Percentiles rank a stretch among this genome's conserved stretches.
phyloP scores from a whole-genome alignment of 2,329 filamentous ascomycete genomes.

The Myriosclerotinia scirpicola region DNA sequence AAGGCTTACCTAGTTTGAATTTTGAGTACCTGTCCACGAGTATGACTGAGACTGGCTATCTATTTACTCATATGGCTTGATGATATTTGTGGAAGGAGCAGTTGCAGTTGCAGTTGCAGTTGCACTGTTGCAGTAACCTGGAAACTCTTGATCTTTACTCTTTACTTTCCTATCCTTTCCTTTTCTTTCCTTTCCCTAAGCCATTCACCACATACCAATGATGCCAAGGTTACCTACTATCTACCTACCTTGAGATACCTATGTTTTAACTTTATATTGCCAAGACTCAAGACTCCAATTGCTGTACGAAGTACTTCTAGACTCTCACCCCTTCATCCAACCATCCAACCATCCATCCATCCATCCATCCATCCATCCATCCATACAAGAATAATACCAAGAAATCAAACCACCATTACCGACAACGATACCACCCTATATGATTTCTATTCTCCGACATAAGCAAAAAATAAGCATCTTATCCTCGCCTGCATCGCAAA shows the following conservation, averaged over 20 bases:
- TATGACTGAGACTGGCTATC: not conserved
- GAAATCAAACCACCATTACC: not conserved
- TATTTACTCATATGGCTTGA: not conserved
- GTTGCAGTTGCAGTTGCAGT: not conserved
- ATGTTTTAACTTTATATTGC: not conserved
- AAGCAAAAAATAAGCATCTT: too few relatives aligned
- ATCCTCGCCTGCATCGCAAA: too few relatives aligned
- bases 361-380: not conserved
- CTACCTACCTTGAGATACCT: too few relatives aligned
- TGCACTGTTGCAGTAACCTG: too few relatives aligned
- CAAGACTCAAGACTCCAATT: not conserved
- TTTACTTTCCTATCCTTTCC: too few relatives aligned
- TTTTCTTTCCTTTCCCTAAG: too few relatives aligned
- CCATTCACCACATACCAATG: too few relatives aligned
- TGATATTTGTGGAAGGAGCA: not conserved
- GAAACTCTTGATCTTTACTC: too few relatives aligned
- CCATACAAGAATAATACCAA: not conserved
- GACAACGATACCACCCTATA: not conserved
- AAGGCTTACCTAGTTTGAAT: constrained; percentile 7
- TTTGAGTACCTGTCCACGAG: too few relatives aligned
- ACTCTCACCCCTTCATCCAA: too few relatives aligned
- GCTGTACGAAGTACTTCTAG: too few relatives aligned
- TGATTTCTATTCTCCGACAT: too few relatives aligned
- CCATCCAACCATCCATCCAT: not conserved
- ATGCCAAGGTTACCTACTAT: not conserved